Conservation (phyloP, 2,329 filamentous ascomycete genomes). For the Chalara sp. region DNA sequence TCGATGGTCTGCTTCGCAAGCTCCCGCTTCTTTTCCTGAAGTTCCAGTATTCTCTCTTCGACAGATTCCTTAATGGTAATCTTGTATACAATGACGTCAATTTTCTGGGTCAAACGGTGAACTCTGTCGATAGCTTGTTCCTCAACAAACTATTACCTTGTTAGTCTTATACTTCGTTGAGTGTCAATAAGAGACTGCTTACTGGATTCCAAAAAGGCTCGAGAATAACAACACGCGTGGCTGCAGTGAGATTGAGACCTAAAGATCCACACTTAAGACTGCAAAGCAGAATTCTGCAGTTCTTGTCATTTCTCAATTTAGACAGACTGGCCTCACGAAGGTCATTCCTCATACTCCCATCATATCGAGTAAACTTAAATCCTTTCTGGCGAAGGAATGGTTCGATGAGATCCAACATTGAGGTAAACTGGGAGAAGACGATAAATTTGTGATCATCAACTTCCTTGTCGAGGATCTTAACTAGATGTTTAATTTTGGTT, state of each 20-base stretch:
- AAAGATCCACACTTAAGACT: conserved; percentile 90
- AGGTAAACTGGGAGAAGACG: conserved; percentile 97
- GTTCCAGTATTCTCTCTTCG: conserved; percentile 87
- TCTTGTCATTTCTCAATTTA: conserved; percentile 65
- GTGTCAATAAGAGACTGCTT: conserved; percentile 7
- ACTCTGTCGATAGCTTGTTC: conserved; percentile 98
- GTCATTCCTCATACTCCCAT: conserved; percentile 92
- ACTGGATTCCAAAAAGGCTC: conserved; percentile 96
- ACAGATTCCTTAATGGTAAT: conserved; percentile 82
- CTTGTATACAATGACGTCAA: conserved; percentile 92
- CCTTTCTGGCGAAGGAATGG: conserved; percentile 74
- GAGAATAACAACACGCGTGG: conserved; percentile 86
- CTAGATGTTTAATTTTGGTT: conserved; percentile 84
- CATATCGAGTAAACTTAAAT: conserved; percentile 81
- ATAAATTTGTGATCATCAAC: conserved; percentile 87
- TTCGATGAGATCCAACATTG: conserved; percentile 94
- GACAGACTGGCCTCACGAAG: conserved; percentile 80
- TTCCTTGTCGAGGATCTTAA: conserved; percentile 75
- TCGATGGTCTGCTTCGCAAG: conserved; percentile 91
- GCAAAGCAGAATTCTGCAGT: conserved; percentile 79
- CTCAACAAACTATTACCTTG: conserved; percentile 70
- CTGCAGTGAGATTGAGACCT: conserved; percentile 89
- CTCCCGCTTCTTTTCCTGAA: conserved; percentile 89
- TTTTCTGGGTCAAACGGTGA: conserved; percentile 93
- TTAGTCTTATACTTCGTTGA: not conserved